phyloP scores from a whole-genome alignment of 345 rosid genomes.

The Carallia pectinifolia region DNA sequence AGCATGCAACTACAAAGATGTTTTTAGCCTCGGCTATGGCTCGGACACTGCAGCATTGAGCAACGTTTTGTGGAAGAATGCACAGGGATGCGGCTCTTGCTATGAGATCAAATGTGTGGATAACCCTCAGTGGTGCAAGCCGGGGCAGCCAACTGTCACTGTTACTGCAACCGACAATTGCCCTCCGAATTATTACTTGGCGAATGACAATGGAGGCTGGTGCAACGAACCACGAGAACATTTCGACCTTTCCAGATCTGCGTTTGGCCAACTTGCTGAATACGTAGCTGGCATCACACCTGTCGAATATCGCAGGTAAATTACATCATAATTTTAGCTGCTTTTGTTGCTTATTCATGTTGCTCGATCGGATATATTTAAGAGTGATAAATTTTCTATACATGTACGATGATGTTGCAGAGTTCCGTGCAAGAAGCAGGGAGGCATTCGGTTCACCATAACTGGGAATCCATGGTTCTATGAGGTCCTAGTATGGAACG shows the following conservation, averaged over 20 bases:
- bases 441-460: slow-evolving; percentile 65
- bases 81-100: slow-evolving; percentile 49
- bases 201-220: slow-evolving; percentile 67
- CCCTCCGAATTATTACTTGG: slow-evolving; percentile 57
- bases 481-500: slow-evolving; percentile 50
- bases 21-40: slow-evolving; percentile 42
- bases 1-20: slow-evolving; percentile 52
- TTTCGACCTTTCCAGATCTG: slow-evolving; percentile 71
- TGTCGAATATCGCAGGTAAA: slow-evolving; percentile 55
- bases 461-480: slow-evolving; percentile 65
- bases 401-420: slow-evolving; percentile 26
- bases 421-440: slow-evolving; percentile 66
- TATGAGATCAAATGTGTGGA: slow-evolving; percentile 42
- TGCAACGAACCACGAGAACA: slow-evolving; percentile 67
- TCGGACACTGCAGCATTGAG: slow-evolving; percentile 47
- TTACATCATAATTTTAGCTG: background rate
- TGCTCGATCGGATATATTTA: too few species aligned
- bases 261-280: slow-evolving; percentile 46
- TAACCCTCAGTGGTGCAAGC: slow-evolving; percentile 49
- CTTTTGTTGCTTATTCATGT: background rate
- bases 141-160: slow-evolving; percentile 46
- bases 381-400: background rate
- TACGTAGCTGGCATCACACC: slow-evolving; percentile 60
- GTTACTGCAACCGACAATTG: slow-evolving; percentile 75
- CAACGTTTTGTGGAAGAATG: slow-evolving; percentile 39